Evolutionary conservation across 2,329 filamentous ascomycete genomes (phyloP).

Genomic region (Mycocentrospora acerina): DNA sequence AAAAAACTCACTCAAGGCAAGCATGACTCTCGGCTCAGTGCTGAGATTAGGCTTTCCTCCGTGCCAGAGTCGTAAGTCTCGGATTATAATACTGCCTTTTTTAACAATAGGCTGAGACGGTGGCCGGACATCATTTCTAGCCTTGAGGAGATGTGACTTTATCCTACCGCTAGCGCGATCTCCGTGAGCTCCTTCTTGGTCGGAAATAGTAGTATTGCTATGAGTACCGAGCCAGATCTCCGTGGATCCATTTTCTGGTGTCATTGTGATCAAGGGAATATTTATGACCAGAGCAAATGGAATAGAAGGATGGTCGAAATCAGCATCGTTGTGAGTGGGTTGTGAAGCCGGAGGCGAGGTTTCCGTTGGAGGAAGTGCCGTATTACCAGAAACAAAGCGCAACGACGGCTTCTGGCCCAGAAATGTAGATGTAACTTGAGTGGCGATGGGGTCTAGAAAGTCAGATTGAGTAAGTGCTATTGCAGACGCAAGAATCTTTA

Average conservation of each 20-base stretch:
- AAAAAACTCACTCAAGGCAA: constrained; percentile 36
- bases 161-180: constrained; percentile 34
- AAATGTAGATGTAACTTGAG: constrained; percentile 56
- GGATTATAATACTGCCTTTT: constrained; percentile 49
- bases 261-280: constrained; percentile 49
- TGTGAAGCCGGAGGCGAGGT: constrained; percentile 37
- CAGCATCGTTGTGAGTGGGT: constrained; percentile 37
- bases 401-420: constrained; percentile 34
- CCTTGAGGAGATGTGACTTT: constrained; percentile 25
- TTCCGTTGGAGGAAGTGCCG: constrained; percentile 48
- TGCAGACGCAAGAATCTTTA: too few species aligned
- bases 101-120: constrained; percentile 37
- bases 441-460: constrained; percentile 56
- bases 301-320: constrained; percentile 34
- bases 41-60: constrained; percentile 52
- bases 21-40: constrained; percentile 49
- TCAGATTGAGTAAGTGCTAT: too few species aligned
- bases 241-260: constrained; percentile 51
- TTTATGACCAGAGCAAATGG: constrained; percentile 53
- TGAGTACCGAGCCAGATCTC: constrained; percentile 56
- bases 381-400: constrained; percentile 39
- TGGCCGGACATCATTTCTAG: constrained; percentile 13
- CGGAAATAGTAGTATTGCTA: constrained; percentile 34
- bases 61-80: constrained; percentile 54
- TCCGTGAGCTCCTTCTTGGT: constrained; percentile 44